Base-by-base conservation (phyloP, 768 basidiomycete genomes). In the Boletales sp. region DNA sequence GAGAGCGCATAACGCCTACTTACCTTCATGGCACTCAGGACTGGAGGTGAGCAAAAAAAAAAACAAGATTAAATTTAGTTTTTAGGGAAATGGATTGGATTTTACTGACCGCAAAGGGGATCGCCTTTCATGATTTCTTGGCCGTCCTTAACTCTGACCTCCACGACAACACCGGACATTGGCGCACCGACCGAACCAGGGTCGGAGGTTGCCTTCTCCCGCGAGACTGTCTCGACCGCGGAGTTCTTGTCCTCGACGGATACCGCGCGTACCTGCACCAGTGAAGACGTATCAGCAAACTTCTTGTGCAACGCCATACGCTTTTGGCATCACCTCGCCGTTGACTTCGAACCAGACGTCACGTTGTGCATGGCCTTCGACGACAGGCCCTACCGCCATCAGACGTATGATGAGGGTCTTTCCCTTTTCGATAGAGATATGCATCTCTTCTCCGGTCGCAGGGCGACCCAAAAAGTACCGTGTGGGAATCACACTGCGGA, bases 341-440 rank as follows among this genome's bases (percentile, higher is more conserved):
- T 95, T 95, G 52, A 95, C 89, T 76, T 98, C 95, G 66, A 97
- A 95, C 90, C 95, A 96, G 51, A 95, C 92, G 67, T 98, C 94
- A 61, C 95, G 85, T 62, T 91, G 89, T 19, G 94, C 92, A 59
- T 83, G 87, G 34, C 88, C 88, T 67, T 93, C 86, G 46, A 95
- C 87, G 47, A 98, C 88, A 50, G 93, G 90, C 17, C 95, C 94
- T 43, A 94, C 80, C 28, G 96, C 96, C 81, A 99, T 87, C 62
- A 98, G 79, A 60, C 93, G 88, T 67, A 99, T 85, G 67, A 97
- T 94, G 52, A 99, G 79, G 47, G 90, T 96, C 79, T 98, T 98
- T 36, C 96, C 96, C 70, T 90, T 83, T 72, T 94, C 93, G 63
- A 97, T 96, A 46, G 87, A 84, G 66, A 97, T 90, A 69, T 92